Evolutionary conservation across 371 early-diverging fungal genomes (phyloP).

Genomic region (Mortierella sp.): DNA sequence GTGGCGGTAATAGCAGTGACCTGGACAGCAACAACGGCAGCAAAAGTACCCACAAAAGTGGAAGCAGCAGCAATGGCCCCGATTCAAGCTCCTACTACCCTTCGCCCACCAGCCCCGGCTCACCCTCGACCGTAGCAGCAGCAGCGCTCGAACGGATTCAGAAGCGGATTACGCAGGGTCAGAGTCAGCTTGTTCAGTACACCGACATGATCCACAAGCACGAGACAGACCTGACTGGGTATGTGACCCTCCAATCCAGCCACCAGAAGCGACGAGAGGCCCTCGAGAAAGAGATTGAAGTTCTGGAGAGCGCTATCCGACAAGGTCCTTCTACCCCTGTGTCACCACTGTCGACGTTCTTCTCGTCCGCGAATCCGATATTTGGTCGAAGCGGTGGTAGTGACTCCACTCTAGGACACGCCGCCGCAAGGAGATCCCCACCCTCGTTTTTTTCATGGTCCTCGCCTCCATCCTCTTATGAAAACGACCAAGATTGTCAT

Average conservation of each 20-base stretch:
- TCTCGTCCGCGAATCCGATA: background rate
- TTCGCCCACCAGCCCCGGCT: background rate
- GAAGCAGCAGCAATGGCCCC: background rate
- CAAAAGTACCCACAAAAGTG: background rate
- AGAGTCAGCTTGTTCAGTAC: conserved; percentile 19
- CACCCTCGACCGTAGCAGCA: background rate
- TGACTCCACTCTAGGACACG: background rate
- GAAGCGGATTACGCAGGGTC: conserved; percentile 20
- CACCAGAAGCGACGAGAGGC: conserved; percentile 4
- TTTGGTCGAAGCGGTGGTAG: background rate
- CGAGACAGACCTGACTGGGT: background rate
- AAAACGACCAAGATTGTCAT: background rate
- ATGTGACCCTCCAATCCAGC: background rate
- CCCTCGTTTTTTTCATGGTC: conserved; percentile 8
- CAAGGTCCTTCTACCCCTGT: background rate
- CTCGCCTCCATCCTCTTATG: background rate
- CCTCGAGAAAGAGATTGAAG: conserved; percentile 14
- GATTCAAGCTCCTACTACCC: background rate
- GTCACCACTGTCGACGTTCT: background rate
- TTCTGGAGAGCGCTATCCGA: conserved; percentile 13
- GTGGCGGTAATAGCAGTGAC: background rate
- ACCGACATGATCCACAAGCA: conserved; percentile 9
- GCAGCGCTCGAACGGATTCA: background rate
- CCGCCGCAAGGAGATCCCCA: background rate
- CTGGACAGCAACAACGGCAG: background rate